Evolutionary conservation across 257 asterid genomes (phyloP), one percentile per base, ranked within the genome.

Genomic region (Gentiana macrophylla): DNA sequence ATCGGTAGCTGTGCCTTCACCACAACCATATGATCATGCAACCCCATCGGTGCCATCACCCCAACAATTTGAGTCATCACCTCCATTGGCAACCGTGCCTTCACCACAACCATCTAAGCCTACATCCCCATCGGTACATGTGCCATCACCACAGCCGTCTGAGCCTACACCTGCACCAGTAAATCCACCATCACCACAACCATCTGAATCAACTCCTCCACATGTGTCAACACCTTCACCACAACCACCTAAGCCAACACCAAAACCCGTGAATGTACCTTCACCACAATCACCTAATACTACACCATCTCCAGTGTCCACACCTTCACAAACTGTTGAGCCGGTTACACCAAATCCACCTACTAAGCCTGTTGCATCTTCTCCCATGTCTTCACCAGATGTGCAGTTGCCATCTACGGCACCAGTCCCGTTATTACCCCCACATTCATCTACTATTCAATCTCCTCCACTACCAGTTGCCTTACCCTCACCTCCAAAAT

Each of bases 91-190:
- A 24, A 24, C 24, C 2, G 32, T 12, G 13, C 52, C 73, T 2
- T 2, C 56, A 41, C 46, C 46, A 41, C 46, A 41, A 41, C 46
- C 46, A 41, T 41, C 46, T 41, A 7, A 32, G 12, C 64, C 70
- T 2, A 7, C 59, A 5, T 34, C 64, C 6, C 35, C 61, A 3
- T 47, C 63, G n/a, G 35, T 8, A 8, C 32, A 67, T 8, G 32
- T 57, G 32, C 61, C 67, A 37, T 15, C 70, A 15, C 70, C 73
- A 37, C 11, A 60, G 43, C 65, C 66, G 1, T 64, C 61, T 2
- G 37, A 24, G 13, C 59, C 75, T 1, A 1, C 59, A 35, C 52
- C 64, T n/a, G 46, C 46, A 41, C 46, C 46, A 10, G 46, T 41
- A 10, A 41, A 10, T 41, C 2, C 46, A 41, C 46, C 46, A 5